These are phyloP conservation scores for Alisma plantagoaquatica DNA, from an alignment of 106 monocot species.

Conservation along the genomic window DNA sequence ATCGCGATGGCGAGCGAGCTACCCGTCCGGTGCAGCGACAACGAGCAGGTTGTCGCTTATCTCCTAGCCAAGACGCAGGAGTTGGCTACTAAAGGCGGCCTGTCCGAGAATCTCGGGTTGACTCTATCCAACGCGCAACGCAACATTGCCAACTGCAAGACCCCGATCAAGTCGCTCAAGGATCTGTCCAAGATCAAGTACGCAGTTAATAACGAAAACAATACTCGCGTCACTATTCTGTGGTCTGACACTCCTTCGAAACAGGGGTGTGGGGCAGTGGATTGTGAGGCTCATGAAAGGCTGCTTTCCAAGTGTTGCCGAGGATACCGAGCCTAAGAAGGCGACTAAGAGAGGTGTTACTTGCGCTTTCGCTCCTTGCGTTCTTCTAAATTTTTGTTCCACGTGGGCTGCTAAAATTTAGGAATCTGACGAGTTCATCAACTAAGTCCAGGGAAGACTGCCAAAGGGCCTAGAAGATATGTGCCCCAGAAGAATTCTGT, in stretches of 20 bases:
- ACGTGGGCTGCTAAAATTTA: too few species aligned
- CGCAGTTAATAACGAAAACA: too few species aligned
- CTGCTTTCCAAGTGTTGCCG: constrained; percentile 32
- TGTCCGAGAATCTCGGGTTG: constrained; percentile 60
- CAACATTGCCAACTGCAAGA: constrained; percentile 55
- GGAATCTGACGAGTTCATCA: too few species aligned
- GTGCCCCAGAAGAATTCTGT: constrained; percentile 91
- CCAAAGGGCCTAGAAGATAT: constrained; percentile 57
- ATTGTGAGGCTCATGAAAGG: constrained; percentile 58
- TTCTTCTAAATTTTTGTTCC: constrained; percentile 4
- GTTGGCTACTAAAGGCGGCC: constrained; percentile 27
- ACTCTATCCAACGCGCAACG: constrained; percentile 62
- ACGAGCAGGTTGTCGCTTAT: constrained; percentile 50
- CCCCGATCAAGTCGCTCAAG: constrained; percentile 61
- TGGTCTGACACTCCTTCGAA: too few species aligned
- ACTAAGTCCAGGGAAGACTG: constrained; percentile 71
- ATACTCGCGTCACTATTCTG: too few species aligned
- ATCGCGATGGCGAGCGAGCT: constrained; percentile 27
- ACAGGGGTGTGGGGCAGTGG: constrained; percentile 91
- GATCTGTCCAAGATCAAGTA: constrained; percentile 84
- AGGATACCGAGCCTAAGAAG: constrained; percentile 16
- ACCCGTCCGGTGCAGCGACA: constrained; percentile 55
- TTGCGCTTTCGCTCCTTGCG: not conserved
- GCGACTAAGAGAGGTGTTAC: constrained; percentile 19
- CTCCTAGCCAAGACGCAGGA: constrained; percentile 56